Evolutionary conservation across 1,284 basidiomycete species (phyloP), one percentile per base, ranked within the genome.

Genomic region (Sanguinoderma infundibulare): DNA sequence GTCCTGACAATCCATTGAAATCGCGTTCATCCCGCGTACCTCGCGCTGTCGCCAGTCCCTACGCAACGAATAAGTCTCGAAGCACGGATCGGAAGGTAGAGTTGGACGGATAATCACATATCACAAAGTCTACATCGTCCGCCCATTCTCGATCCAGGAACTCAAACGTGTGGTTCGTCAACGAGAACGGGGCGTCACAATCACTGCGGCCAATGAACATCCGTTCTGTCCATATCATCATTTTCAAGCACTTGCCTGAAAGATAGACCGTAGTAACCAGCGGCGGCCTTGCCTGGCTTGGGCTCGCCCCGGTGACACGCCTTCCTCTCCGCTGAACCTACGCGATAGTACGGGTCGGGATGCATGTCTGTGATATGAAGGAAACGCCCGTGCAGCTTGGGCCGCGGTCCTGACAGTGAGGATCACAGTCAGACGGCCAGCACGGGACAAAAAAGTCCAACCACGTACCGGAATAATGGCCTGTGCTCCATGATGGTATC

Each of bases 31-130:
- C 20, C 20, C 40, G 47, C 39, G 53, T 69, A 92, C 92, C 92
- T 87, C 36, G 94, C 95, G 76, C 89, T 95, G 76, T 98, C 95
- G 40, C 95, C 95, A 6, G 95, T 97, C 94, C 92, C 92, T 90
- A 75, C 50, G 61, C 49, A 52, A 58, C 59, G 54, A 32, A 59
- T 67, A 26, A 66, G 66, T 62, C 59, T 63, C 39, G 60, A 60
- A 60, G 57, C 54, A 57, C 47, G 24, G 32, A n/a, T n/a, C 39
- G 30, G 34, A 57, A 38, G 46, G n/a, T n/a, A 42, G 40, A 55
- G 44, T 26, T 51, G 34, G 17, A 28, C n/a, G 32, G 46, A 46
- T 26, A 78, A 81, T 69, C 66, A 78, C 93, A 95, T 46, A 96
- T 81, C 26, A 96, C 91, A 75, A 98, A 98, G 75, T 98, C 96